Percentiles rank a stretch among this genome's conserved stretches.
These are phyloP conservation scores for Penstemon barbatus DNA, from an alignment of 257 asterid genomes.

Conservation along the genomic window DNA sequence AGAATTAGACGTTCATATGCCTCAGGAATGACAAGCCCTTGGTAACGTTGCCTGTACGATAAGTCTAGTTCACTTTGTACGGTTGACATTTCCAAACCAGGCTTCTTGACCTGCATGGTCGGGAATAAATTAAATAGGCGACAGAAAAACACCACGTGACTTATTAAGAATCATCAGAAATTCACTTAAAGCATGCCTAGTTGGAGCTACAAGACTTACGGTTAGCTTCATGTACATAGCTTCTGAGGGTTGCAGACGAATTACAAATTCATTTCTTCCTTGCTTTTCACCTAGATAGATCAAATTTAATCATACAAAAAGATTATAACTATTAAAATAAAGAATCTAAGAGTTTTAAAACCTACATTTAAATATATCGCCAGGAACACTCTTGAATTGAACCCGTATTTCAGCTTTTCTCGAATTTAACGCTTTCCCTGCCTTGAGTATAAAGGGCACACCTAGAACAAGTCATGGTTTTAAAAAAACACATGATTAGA, in stretches of 20 bases:
- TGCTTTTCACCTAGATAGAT: constrained; percentile 36
- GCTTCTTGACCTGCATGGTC: constrained; percentile 85
- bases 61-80: constrained; percentile 94
- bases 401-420: constrained; percentile 94
- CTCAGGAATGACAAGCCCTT: constrained; percentile 82
- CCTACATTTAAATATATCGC: constrained; percentile 84
- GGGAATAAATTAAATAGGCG: constrained; percentile 20
- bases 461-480: constrained; percentile 48
- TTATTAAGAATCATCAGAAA: background rate
- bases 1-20: constrained; percentile 98
- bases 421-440: constrained; percentile 93
- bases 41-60: constrained; percentile 86
- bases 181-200: background rate
- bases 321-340: no score
- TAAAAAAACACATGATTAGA: constrained; percentile 3
- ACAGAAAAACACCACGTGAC: background rate
- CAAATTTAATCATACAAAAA: background rate
- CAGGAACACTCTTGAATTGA: constrained; percentile 98
- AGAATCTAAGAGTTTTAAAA: background rate
- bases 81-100: constrained; percentile 90
- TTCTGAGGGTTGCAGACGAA: background rate
- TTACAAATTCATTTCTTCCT: background rate
- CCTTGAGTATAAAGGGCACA: constrained; percentile 95
- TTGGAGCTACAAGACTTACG: constrained; percentile 40
- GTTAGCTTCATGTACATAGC: constrained; percentile 42